A percentile compares a stretch with the other conserved stretches of the same genome.
Conservation (phyloP, 495 filamentous ascomycete species). For the Tuber microsphaerosporum region DNA sequence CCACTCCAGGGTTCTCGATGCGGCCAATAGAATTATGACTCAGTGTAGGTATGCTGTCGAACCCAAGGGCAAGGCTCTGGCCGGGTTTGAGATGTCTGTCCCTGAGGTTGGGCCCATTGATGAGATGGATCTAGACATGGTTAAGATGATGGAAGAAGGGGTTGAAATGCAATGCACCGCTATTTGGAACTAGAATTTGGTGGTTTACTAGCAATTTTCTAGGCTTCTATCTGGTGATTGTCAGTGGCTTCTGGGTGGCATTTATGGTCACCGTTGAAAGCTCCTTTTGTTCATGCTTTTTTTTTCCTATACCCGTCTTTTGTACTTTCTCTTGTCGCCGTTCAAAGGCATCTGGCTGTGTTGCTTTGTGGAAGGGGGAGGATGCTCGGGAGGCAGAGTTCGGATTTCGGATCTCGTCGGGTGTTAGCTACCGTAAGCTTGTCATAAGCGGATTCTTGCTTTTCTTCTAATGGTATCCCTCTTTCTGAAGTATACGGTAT, state of each 20-base stretch:
- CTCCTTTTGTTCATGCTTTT: neutral
- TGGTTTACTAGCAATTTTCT: neutral
- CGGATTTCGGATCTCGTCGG: neutral
- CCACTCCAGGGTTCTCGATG: neutral
- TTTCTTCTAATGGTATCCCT: neutral
- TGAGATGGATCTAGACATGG: neutral
- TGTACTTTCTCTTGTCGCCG: neutral
- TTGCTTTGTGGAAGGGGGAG: neutral
- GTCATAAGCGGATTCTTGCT: neutral
- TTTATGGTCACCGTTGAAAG: neutral
- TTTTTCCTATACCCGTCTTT: neutral
- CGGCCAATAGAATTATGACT: neutral
- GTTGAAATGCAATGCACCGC: neutral
- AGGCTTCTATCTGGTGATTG: neutral
- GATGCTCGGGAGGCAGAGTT: neutral
- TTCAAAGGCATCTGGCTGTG: neutral
- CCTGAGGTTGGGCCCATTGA: neutral
- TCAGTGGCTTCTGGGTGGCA: neutral
- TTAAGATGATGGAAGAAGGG: neutral
- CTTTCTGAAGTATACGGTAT: neutral
- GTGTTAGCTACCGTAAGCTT: neutral
- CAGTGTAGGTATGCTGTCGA: neutral
- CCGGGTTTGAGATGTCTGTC: neutral
- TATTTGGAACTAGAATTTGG: neutral
- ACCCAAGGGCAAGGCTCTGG: neutral